phyloP scores from a whole-genome alignment of 2,329 filamentous ascomycete species.

The Colletotrichum siamense region DNA sequence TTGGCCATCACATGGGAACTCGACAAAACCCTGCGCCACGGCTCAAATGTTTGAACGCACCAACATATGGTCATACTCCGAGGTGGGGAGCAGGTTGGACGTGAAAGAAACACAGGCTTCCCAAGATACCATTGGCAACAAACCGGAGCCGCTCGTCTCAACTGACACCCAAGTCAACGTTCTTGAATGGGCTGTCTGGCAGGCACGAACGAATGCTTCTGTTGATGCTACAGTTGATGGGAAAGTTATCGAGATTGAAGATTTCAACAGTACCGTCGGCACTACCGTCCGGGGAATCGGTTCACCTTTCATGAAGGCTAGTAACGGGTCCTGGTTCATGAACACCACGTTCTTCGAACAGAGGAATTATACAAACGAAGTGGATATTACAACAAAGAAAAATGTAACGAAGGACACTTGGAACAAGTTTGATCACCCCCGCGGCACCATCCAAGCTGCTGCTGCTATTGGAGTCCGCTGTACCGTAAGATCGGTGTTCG shows the following conservation, averaged over 20 bases:
- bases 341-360: too few relatives aligned
- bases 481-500: neutral
- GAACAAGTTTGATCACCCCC: too few relatives aligned
- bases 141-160: neutral
- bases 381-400: too few relatives aligned
- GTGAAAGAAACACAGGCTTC: fast-evolving
- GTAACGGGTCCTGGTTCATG: too few relatives aligned
- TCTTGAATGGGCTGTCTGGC: conserved; percentile 17
- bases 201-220: neutral
- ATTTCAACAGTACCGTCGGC: too few relatives aligned
- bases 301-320: too few relatives aligned
- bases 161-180: neutral
- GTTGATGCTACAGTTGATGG: too few relatives aligned
- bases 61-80: neutral
- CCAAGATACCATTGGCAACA: too few relatives aligned
- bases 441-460: neutral
- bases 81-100: neutral
- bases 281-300: too few relatives aligned
- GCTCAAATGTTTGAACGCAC: fast-evolving
- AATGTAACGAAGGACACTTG: too few relatives aligned
- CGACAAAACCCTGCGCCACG: neutral
- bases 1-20: fast-evolving
- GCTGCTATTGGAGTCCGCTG: neutral
- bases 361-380: too few relatives aligned
- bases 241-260: too few relatives aligned